Conservation (phyloP, 176 grass and related monocot genomes). For the Oryza nivara region DNA sequence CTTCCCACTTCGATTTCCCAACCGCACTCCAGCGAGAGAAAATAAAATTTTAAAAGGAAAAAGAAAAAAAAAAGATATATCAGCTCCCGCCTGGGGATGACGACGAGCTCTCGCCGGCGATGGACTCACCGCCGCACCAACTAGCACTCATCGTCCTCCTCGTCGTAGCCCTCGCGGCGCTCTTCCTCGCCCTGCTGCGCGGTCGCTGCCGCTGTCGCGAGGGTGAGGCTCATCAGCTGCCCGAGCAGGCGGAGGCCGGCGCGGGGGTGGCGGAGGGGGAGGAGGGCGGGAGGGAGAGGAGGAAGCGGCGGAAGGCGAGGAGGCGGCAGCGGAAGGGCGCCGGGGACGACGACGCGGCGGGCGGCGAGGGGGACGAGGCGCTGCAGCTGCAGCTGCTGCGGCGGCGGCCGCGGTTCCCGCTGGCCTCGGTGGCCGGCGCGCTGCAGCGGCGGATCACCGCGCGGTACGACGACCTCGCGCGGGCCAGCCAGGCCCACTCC, state of each 20-base stretch:
- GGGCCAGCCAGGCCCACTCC: slow-evolving; percentile 61
- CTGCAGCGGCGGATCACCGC: slow-evolving; percentile 76
- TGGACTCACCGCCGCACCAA: slow-evolving; percentile 29
- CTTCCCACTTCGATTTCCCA: not conserved
- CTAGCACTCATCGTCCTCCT: slow-evolving; percentile 27
- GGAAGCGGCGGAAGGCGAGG: slow-evolving; percentile 54
- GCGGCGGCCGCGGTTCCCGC: slow-evolving; percentile 61
- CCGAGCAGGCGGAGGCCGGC: slow-evolving; percentile 16
- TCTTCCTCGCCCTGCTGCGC: not conserved
- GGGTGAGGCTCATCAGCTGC: not conserved
- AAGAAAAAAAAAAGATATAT: not conserved
- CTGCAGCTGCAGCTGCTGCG: slow-evolving; percentile 39
- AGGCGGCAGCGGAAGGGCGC: slow-evolving; percentile 35
- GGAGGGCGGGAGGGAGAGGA: slow-evolving; percentile 12
- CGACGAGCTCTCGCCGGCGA: slow-evolving; percentile 62
- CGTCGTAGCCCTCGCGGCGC: not conserved
- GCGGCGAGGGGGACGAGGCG: slow-evolving; percentile 1
- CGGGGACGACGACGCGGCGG: slow-evolving; percentile 6
- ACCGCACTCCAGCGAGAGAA: not conserved
- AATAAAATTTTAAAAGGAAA: accelerated
- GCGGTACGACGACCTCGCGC: slow-evolving; percentile 82
- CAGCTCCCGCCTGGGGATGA: slow-evolving; percentile 18
- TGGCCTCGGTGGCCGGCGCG: slow-evolving; percentile 62
- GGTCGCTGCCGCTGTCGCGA: not conserved
- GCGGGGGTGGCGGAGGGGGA: not conserved